A percentile compares a stretch with the other conserved stretches of the same genome.
Conservation (phyloP, 2,329 filamentous ascomycete species). For the Trichoderma polysporum region DNA sequence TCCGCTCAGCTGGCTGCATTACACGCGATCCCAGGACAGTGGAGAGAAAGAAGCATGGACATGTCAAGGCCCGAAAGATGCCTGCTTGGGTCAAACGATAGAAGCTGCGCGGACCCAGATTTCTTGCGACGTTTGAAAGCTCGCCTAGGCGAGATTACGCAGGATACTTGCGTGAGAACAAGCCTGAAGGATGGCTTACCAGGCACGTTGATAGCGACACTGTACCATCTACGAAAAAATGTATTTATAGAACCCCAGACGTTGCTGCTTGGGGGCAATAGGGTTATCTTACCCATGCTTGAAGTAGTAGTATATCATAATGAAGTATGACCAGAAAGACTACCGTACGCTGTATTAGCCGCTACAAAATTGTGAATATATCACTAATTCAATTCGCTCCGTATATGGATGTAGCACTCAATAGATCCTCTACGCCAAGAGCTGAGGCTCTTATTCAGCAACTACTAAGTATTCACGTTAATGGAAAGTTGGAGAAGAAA, state of each 20-base stretch:
- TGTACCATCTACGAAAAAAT: conserved; percentile 16
- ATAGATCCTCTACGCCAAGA: neutral
- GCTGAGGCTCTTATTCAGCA: neutral
- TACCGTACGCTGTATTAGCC: neutral
- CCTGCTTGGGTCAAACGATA: conserved; percentile 93
- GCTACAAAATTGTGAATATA: neutral
- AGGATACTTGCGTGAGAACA: conserved; percentile 5
- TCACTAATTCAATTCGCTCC: neutral
- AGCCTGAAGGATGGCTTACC: neutral
- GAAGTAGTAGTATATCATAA: neutral
- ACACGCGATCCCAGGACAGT: conserved; percentile 89
- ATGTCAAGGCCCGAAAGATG: conserved; percentile 96
- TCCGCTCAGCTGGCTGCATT: conserved; percentile 75
- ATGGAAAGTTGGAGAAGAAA: neutral
- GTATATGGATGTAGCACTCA: neutral
- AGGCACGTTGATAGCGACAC: conserved; percentile 1
- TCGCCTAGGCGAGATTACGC: conserved; percentile 15
- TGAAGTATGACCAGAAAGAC: conserved; percentile 10
- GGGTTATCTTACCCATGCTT: neutral
- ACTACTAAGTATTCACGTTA: neutral
- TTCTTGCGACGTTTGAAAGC: conserved; percentile 1
- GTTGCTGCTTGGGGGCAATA: neutral
- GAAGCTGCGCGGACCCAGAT: neutral
- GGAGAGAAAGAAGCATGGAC: conserved; percentile 97
- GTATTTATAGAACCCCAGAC: conserved; percentile 21